Conservation (phyloP, 495 filamentous ascomycete genomes). For the Choiromyces venosus region DNA sequence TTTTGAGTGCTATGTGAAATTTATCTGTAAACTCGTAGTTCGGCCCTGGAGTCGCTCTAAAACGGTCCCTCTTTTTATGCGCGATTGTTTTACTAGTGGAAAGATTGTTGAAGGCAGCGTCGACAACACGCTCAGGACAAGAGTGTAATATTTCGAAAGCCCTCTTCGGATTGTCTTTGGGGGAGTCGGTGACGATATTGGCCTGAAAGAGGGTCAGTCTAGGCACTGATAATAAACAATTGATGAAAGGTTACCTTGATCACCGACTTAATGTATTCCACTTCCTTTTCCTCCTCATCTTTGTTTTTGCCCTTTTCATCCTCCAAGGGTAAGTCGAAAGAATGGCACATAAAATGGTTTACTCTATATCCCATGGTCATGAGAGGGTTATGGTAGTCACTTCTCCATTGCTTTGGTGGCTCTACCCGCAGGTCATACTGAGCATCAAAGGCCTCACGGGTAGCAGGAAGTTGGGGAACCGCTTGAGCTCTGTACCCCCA, state of each 20-base stretch:
- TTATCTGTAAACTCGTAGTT: constrained; percentile 43
- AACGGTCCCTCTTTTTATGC: constrained; percentile 39
- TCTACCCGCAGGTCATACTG: constrained; percentile 49
- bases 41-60: constrained; percentile 39
- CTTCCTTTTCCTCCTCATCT: constrained; percentile 42
- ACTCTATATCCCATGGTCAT: constrained; percentile 38
- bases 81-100: constrained; percentile 37
- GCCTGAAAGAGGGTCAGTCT: constrained; percentile 25
- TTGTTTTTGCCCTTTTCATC: constrained; percentile 34
- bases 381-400: constrained; percentile 37
- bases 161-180: constrained; percentile 36
- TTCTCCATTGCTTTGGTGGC: constrained; percentile 41
- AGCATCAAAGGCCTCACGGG: constrained; percentile 50
- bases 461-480: constrained; percentile 51
- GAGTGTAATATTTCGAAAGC: constrained; percentile 39
- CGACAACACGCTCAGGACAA: constrained; percentile 40
- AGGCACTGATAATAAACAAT: neutral
- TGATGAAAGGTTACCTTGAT: constrained; percentile 29
- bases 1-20: constrained; percentile 39
- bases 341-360: constrained; percentile 46
- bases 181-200: constrained; percentile 40
- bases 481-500: constrained; percentile 30
- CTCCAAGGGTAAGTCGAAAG: constrained; percentile 37
- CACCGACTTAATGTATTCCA: constrained; percentile 42
- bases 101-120: constrained; percentile 39